Conservation (phyloP, 2,329 filamentous ascomycete species). For the Aspergillus uvarum region DNA sequence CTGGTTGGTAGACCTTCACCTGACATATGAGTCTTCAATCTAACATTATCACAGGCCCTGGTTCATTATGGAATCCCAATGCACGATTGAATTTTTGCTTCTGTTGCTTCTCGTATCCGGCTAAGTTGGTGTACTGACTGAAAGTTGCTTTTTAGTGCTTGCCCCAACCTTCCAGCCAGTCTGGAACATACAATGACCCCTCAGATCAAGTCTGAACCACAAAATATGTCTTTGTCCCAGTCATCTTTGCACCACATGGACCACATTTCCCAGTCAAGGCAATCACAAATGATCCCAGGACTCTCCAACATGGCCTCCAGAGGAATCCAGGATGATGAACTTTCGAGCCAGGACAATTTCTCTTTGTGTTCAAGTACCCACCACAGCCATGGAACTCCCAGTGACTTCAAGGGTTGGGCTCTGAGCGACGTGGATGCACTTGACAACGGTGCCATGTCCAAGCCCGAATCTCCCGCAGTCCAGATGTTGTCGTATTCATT, state of each 20-base stretch:
- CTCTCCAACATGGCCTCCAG: constrained; percentile 41
- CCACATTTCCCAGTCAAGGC: constrained; percentile 37
- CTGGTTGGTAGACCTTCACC: constrained; percentile 11
- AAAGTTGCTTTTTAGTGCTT: constrained; percentile 31
- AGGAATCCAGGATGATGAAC: constrained; percentile 45
- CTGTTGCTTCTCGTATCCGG: constrained; percentile 13
- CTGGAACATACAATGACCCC: constrained; percentile 39
- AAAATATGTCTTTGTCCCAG: constrained; percentile 38
- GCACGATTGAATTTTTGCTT: constrained; percentile 17
- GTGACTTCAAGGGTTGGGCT: constrained; percentile 41
- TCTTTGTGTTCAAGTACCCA: constrained; percentile 43
- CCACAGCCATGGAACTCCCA: constrained; percentile 34
- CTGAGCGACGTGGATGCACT: constrained; percentile 41
- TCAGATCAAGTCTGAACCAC: constrained; percentile 38
- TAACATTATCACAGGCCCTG: constrained; percentile 4
- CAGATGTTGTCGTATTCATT: constrained; percentile 45
- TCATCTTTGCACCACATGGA: constrained; percentile 33
- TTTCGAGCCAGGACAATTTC: constrained; percentile 43
- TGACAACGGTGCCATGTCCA: constrained; percentile 39
- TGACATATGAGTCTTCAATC: background rate
- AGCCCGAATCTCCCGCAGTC: constrained; percentile 42
- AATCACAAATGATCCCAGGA: constrained; percentile 37
- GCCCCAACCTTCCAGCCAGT: constrained; percentile 19
- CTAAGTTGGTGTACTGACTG: constrained; percentile 33
- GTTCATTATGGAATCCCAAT: constrained; percentile 20